These are phyloP conservation scores for Phytophthora cactorum DNA, from an alignment of 352 stramenopile genomes.

Conservation along the genomic window DNA sequence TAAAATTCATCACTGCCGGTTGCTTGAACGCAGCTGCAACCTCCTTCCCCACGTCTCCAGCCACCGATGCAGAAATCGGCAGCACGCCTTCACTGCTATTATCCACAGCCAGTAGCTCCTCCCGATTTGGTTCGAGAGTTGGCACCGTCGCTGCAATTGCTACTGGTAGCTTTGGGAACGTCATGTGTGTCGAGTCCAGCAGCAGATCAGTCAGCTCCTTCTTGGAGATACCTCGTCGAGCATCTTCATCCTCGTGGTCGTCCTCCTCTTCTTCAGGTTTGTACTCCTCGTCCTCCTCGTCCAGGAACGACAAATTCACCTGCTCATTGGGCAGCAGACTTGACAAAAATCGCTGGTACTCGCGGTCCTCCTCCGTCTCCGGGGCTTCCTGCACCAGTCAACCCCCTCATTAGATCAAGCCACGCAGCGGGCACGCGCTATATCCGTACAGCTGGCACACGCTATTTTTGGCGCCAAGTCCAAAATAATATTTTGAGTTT, in stretches of 20 bases:
- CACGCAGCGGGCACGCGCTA: conserved; percentile 10
- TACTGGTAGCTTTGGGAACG: conserved; percentile 42
- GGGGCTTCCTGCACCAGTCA: conserved; percentile 25
- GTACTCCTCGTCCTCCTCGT: conserved; percentile 89
- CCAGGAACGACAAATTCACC: conserved; percentile 79
- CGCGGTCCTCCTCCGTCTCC: conserved; percentile 56
- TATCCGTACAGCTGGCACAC: conserved; percentile 1
- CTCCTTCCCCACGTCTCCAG: conserved; percentile 3
- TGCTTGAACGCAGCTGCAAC: neutral
- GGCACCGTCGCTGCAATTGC: conserved; percentile 1
- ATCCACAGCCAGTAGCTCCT: conserved; percentile 5
- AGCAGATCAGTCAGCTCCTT: conserved; percentile 83
- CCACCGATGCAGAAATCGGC: conserved; percentile 6
- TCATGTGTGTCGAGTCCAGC: conserved; percentile 79
- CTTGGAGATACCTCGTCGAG: conserved; percentile 68
- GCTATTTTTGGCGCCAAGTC: conserved; percentile 38
- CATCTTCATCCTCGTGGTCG: conserved; percentile 69
- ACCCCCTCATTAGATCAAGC: conserved; percentile 16
- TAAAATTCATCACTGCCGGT: conserved; percentile 12
- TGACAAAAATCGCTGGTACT: conserved; percentile 87
- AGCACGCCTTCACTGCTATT: neutral
- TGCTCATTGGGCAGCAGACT: conserved; percentile 78
- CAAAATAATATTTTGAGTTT: conserved; percentile 2
- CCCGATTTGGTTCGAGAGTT: conserved; percentile 11
- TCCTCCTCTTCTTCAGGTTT: conserved; percentile 75